These are phyloP conservation scores for Halophytophthora polymorphica DNA, from an alignment of 352 stramenopile genomes.

Conservation along the genomic window DNA sequence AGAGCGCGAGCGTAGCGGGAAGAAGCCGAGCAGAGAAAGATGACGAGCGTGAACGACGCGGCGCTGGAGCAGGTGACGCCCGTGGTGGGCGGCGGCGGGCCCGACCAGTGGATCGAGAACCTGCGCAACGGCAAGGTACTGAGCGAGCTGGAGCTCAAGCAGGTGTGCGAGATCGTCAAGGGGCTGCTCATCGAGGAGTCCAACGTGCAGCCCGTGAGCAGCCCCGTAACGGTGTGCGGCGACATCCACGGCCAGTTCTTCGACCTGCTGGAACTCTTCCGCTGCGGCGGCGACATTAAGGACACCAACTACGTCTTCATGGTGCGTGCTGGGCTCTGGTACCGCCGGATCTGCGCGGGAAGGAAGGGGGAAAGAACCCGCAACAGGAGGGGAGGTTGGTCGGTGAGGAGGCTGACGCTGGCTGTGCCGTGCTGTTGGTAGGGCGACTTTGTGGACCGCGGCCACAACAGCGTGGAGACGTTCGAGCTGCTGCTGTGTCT, in stretches of 20 bases:
- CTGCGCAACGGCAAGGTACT: constrained; percentile 75
- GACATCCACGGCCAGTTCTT: constrained; percentile 92
- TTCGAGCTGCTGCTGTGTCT: constrained; percentile 88
- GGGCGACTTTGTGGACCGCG: constrained; percentile 90
- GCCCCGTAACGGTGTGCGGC: constrained; percentile 85
- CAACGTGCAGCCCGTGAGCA: constrained; percentile 89
- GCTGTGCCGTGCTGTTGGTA: constrained; percentile 12
- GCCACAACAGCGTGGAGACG: constrained; percentile 89
- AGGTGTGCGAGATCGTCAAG: constrained; percentile 90
- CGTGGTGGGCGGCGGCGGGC: constrained; percentile 52
- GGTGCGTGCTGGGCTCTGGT: constrained; percentile 28
- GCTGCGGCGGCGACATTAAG: constrained; percentile 75
- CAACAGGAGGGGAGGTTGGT: neutral
- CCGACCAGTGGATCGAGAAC: constrained; percentile 85
- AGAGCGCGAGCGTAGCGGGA: constrained; percentile 9
- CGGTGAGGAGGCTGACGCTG: neutral
- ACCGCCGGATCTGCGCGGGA: neutral
- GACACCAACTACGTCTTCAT: constrained; percentile 92
- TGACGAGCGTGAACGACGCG: constrained; percentile 68
- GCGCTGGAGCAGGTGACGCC: constrained; percentile 50
- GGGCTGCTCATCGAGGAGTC: constrained; percentile 90
- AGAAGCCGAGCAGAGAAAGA: constrained; percentile 10
- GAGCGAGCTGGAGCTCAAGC: constrained; percentile 86
- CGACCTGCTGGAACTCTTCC: constrained; percentile 87
- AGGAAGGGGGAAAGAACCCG: neutral